Conservation (phyloP, 2,329 filamentous ascomycete species). For the Pleomassaria siparia region DNA sequence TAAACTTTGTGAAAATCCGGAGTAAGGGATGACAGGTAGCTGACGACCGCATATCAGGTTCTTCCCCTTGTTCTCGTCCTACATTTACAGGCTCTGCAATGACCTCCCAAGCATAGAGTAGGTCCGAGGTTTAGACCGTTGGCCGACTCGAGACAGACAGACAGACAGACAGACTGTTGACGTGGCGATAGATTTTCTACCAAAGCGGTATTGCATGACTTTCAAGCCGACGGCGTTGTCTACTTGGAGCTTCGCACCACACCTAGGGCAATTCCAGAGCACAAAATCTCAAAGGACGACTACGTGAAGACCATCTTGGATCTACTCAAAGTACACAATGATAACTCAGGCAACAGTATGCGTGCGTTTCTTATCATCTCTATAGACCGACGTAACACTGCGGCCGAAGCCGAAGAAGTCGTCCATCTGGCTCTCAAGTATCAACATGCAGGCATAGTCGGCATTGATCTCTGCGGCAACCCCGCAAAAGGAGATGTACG, state of each 20-base stretch:
- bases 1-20: neutral
- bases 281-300: conserved; percentile 58
- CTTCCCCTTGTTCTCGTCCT: conserved; percentile 75
- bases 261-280: conserved; percentile 62
- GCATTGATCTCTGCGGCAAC: conserved; percentile 78
- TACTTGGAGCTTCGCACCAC: conserved; percentile 83
- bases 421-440: conserved; percentile 64
- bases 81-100: conserved; percentile 76
- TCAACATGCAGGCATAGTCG: conserved; percentile 62
- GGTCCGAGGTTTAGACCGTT: conserved; percentile 36
- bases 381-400: conserved; percentile 67
- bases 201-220: conserved; percentile 58
- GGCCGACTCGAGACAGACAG: too few relatives aligned
- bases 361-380: conserved; percentile 70
- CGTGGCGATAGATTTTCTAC: conserved; percentile 58
- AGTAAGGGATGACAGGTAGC: neutral
- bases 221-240: conserved; percentile 69
- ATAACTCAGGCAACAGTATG: conserved; percentile 46
- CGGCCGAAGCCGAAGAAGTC: conserved; percentile 62
- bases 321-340: conserved; percentile 60
- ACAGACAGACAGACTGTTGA: too few relatives aligned
- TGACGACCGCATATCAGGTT: conserved; percentile 54
- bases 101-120: conserved; percentile 61
- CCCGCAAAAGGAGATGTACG: conserved; percentile 64
- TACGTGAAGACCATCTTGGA: conserved; percentile 69